Percentiles rank a stretch among this genome's conserved stretches.
Evolutionary conservation across 2,329 filamentous ascomycete genomes (phyloP).

Genomic region (Aspergillus pseudoglaucus): DNA sequence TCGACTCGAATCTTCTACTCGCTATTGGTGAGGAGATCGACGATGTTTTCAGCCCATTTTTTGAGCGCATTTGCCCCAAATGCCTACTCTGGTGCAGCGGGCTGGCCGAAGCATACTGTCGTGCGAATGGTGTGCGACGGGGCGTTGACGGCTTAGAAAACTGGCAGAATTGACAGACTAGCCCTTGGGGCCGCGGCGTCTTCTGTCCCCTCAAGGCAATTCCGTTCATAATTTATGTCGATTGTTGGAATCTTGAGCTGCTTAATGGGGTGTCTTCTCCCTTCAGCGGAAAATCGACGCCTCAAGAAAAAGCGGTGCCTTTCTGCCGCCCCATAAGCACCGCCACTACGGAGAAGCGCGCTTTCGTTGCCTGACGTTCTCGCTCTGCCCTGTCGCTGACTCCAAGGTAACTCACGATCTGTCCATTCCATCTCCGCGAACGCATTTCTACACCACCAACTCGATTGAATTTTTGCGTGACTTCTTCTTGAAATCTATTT

Average conservation of each 20-base stretch:
- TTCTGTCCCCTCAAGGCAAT: conserved; percentile 25
- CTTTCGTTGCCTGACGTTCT: conserved; percentile 18
- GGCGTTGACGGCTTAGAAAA: conserved; percentile 20
- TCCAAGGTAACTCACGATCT: conserved; percentile 9
- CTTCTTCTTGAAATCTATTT: neutral
- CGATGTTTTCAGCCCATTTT: conserved; percentile 5
- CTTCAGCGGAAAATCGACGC: neutral
- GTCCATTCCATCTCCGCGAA: neutral
- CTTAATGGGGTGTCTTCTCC: neutral
- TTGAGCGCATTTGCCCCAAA: conserved; percentile 13
- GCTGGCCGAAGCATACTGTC: conserved; percentile 12
- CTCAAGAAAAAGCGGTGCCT: conserved; percentile 23
- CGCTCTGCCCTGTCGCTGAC: conserved; percentile 11
- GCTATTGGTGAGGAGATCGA: conserved; percentile 1
- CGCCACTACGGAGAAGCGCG: conserved; percentile 10
- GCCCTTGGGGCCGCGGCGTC: conserved; percentile 16
- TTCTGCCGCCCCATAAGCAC: conserved; percentile 17
- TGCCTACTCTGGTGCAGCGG: conserved; percentile 6
- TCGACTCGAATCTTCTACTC: conserved; percentile 16
- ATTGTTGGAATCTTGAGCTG: too few species aligned
- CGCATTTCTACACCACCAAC: neutral
- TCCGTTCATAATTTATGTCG: conserved; percentile 25
- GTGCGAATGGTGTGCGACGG: conserved; percentile 16
- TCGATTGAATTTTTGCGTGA: neutral
- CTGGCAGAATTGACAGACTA: conserved; percentile 36